Evolutionary conservation across 2,329 filamentous ascomycete genomes (phyloP), one percentile per base, ranked within the genome.

Genomic region (Hortaea werneckii): DNA sequence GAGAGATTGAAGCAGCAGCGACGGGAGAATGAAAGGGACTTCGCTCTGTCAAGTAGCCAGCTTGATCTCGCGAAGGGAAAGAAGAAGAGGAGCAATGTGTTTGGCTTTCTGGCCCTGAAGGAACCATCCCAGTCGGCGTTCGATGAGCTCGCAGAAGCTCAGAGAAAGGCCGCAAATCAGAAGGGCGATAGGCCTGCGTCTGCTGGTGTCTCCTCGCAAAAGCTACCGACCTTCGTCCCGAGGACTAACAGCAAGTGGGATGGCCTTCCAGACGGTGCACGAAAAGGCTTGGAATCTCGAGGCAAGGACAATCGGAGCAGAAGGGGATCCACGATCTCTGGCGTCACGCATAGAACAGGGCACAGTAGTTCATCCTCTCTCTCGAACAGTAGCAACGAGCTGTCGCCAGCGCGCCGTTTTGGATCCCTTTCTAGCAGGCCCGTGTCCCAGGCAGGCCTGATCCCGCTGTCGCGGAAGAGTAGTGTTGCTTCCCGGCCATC

Each of bases 191-290:
- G 11, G 2, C 9, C 32, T 6, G 56, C 65, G 29, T n/a, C 43
- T 20, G 58, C 66, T 1, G 61, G 65, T 37, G 59, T 70, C 1
- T 67, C 69, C 5, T 54, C 63, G 5, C 65, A 70, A 48, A 74
- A 70, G 51, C 63, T 77, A 34, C 73, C 74, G 5, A 52, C 65
- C 3, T 62, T 61, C 44, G 71, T 76, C 1, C 73, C 73, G 13
- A 75, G 70, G 50, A 73, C 75, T 32, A 77, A 76, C 49, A 70
- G 70, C 28, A 76, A 72, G 58, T 76, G 73, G 73, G 68, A 76
- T 51, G 73, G 73, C 7, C 55, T 76, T 6, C 73, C 73, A 9
- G 64, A 70, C 20, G 49, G 56, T 1, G 52, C 65, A 38, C 51
- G 58, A 10, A 61, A 52, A 45, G 45, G 40, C 20, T 13, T 30